These are phyloP conservation scores for Uronychia binucleata DNA, from an alignment of 73 alveolate species.

Conservation along the genomic window DNA sequence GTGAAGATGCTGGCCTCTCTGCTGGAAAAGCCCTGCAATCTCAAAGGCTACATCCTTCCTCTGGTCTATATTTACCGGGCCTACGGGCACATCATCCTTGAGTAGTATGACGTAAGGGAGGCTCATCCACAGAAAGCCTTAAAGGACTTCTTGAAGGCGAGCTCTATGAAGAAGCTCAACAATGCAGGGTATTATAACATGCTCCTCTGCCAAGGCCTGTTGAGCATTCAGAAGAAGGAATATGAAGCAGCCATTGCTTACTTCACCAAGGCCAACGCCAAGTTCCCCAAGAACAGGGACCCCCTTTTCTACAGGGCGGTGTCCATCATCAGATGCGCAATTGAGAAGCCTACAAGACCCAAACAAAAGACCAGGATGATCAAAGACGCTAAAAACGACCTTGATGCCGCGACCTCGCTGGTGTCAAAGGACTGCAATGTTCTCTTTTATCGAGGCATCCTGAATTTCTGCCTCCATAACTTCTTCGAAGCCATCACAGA, in stretches of 20 bases:
- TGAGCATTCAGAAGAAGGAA: conserved; percentile 41
- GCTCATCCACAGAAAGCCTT: conserved; percentile 35
- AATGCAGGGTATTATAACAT: conserved; percentile 46
- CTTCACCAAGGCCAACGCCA: conserved; percentile 47
- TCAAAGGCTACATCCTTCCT: conserved; percentile 52
- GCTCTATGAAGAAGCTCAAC: conserved; percentile 41
- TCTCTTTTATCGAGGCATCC: conserved; percentile 51
- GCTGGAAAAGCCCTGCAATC: conserved; percentile 27
- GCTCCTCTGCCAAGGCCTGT: conserved; percentile 55
- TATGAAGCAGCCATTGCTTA: conserved; percentile 47
- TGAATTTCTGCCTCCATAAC: conserved; percentile 51
- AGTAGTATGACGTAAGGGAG: conserved; percentile 51
- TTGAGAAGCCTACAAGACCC: conserved; percentile 9
- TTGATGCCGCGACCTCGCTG: conserved; percentile 39
- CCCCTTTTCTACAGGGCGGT: conserved; percentile 52
- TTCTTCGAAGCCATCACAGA: conserved; percentile 65
- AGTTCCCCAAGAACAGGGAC: conserved; percentile 46
- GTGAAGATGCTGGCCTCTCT: conserved; percentile 65
- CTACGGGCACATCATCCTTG: conserved; percentile 74
- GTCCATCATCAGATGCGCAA: conserved; percentile 45
- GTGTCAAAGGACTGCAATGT: conserved; percentile 47
- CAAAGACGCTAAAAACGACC: conserved; percentile 53
- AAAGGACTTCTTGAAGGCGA: conserved; percentile 39
- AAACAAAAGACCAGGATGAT: background rate
- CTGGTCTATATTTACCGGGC: conserved; percentile 77